Base-by-base conservation (phyloP, 2,329 filamentous ascomycete species). In the Moelleriella libera region DNA sequence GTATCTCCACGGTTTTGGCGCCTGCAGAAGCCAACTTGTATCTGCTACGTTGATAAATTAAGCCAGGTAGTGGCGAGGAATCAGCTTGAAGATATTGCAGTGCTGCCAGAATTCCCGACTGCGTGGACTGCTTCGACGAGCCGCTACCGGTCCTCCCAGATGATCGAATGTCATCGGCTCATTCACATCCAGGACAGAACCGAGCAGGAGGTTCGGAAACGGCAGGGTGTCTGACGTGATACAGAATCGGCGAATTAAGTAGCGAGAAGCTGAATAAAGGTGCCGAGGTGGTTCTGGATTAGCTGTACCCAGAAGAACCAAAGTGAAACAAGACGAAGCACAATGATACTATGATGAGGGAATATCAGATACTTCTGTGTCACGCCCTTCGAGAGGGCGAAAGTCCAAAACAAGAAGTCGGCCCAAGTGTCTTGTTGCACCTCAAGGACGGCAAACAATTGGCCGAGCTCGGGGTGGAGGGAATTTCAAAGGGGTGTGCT, bases 251-350 rank as follows among this genome's bases (percentile, higher is more conserved):
- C 8, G n/a, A 42, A 12, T 41, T 37, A 42, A 29, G 12, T 31
- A 11, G 30, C 30, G 28, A 32, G 39, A 45, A 43, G 30, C 46
- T 45, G 48, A 37, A 12, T 30, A 42, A 41, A 28, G 32, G 34
- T 28, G 45, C 34, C 29, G 41, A 49, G 45, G 21, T 48, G 41
- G 48, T 47, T 45, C 46, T 41, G 47, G 31, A 14, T 39, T 34
- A 31, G 40, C 37, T 39, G 44, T 55, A 58, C 12, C 60, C 58
- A 64, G 57, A 60, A 59, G 58, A 65, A 58, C 55, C 57, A 61
- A 53, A 54, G 71, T 74, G 60, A 63, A 68, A 74, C 71, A 67
- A 68, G 68, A 68, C 68, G 67, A 65, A 69, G 68, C 67, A 68
- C 64, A 60, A 70, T 70, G 65, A 68, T 68, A 73, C 69, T 68